Conservation (phyloP, 345 rosid species). For the Garcia nutans region DNA sequence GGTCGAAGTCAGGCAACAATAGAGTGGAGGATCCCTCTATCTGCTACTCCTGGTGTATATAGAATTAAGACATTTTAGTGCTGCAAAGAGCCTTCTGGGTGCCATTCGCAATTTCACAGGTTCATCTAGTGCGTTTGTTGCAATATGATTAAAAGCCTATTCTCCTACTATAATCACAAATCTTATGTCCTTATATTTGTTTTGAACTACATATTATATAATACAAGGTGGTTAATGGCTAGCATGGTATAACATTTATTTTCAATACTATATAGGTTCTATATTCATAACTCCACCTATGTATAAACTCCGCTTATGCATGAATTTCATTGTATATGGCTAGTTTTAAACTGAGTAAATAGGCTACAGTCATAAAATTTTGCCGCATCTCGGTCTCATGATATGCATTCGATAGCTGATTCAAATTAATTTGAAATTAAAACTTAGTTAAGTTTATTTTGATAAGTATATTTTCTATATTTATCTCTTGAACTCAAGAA, state of each 20-base stretch:
- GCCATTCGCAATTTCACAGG: slow-evolving; percentile 63
- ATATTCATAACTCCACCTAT: neutral
- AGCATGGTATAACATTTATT: neutral
- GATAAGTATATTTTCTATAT: neutral
- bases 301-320: too few species aligned
- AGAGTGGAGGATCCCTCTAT: slow-evolving; percentile 77
- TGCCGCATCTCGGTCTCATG: too few species aligned
- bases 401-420: too few species aligned
- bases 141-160: slow-evolving; percentile 28
- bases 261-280: neutral
- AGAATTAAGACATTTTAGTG: slow-evolving; percentile 79
- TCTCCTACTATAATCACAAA: neutral
- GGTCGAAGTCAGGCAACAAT: slow-evolving; percentile 67
- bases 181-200: neutral
- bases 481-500: neutral
- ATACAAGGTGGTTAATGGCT: neutral
- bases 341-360: too few species aligned
- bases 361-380: too few species aligned
- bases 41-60: slow-evolving; percentile 73
- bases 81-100: slow-evolving; percentile 54
- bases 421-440: too few species aligned
- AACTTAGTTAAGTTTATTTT: neutral
- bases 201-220: neutral
- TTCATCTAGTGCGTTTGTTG: slow-evolving; percentile 73
- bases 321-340: too few species aligned